Conservation (phyloP, 1,284 basidiomycete species). For the Trichosporon asahii region DNA sequence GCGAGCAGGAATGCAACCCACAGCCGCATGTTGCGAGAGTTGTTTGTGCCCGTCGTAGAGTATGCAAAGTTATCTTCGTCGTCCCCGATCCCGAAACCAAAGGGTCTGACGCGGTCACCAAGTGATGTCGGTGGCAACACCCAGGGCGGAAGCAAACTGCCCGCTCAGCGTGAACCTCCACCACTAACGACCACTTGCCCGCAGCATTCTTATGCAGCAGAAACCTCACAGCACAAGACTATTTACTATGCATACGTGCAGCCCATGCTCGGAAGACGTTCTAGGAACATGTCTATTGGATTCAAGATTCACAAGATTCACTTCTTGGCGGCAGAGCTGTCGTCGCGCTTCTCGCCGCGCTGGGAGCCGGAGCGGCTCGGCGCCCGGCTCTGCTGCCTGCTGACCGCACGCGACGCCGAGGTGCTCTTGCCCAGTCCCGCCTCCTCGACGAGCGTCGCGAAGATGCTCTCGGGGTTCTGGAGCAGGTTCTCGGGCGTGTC, state of each 20-base stretch:
- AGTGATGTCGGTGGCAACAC: conserved; percentile 3
- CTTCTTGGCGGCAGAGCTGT: not conserved
- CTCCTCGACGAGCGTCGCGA: conserved; percentile 32
- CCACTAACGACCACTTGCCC: not conserved
- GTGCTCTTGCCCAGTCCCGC: conserved; percentile 26
- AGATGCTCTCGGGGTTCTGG: conserved; percentile 38
- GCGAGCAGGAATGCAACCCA: conserved; percentile 1
- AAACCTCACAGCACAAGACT: not conserved
- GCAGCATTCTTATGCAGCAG: not conserved
- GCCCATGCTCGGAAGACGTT: not conserved
- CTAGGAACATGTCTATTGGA: conserved; percentile 5
- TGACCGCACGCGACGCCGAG: conserved; percentile 1
- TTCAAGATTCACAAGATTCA: not conserved
- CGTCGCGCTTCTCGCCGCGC: not conserved
- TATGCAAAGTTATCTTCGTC: not conserved
- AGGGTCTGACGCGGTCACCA: not conserved
- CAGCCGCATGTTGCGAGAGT: not conserved
- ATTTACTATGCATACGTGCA: not conserved
- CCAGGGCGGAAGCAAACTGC: not conserved
- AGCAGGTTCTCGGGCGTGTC: conserved; percentile 67
- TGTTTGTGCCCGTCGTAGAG: not conserved
- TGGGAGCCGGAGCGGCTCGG: not conserved
- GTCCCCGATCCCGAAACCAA: not conserved
- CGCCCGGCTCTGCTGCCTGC: not conserved
- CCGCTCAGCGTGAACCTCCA: not conserved